These are phyloP conservation scores for Hortaea werneckii DNA, from an alignment of 2,329 filamentous ascomycete species.

Conservation along the genomic window DNA sequence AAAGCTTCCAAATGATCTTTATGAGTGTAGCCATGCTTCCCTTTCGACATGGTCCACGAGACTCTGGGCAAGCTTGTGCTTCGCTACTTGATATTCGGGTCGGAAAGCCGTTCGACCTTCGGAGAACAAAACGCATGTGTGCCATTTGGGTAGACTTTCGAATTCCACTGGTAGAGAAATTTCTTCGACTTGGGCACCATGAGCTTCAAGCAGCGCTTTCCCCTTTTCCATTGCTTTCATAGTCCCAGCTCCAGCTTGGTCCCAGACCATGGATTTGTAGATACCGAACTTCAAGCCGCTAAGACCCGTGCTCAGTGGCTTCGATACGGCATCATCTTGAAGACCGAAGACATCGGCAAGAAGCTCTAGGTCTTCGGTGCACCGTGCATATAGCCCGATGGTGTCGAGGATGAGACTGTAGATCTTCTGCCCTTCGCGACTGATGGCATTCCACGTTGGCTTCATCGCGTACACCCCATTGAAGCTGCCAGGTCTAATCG, in stretches of 20 bases:
- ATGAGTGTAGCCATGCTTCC: constrained; percentile 33
- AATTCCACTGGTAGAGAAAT: constrained; percentile 44
- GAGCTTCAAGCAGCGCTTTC: constrained; percentile 24
- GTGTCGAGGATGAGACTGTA: constrained; percentile 54
- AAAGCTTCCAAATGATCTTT: constrained; percentile 44
- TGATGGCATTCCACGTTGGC: constrained; percentile 55
- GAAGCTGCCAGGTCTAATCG: constrained; percentile 54
- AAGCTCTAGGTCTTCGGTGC: constrained; percentile 48
- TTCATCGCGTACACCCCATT: constrained; percentile 57
- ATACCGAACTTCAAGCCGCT: constrained; percentile 45
- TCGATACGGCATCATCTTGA: constrained; percentile 36
- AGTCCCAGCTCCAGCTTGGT: constrained; percentile 27
- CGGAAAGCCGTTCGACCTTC: constrained; percentile 48
- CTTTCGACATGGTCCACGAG: constrained; percentile 46
- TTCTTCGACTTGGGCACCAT: constrained; percentile 49
- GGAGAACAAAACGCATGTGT: constrained; percentile 38
- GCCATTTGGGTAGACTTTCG: constrained; percentile 41
- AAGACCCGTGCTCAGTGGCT: constrained; percentile 25
- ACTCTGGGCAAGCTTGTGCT: constrained; percentile 36
- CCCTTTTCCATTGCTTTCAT: constrained; percentile 27
- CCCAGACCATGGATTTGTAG: constrained; percentile 45
- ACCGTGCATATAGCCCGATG: constrained; percentile 49
- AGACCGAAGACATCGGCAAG: constrained; percentile 46
- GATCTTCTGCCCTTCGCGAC: constrained; percentile 50
- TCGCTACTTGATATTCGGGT: constrained; percentile 41